phyloP scores from a whole-genome alignment of 345 rosid genomes.

The Xanthoceras sorbifolium region DNA sequence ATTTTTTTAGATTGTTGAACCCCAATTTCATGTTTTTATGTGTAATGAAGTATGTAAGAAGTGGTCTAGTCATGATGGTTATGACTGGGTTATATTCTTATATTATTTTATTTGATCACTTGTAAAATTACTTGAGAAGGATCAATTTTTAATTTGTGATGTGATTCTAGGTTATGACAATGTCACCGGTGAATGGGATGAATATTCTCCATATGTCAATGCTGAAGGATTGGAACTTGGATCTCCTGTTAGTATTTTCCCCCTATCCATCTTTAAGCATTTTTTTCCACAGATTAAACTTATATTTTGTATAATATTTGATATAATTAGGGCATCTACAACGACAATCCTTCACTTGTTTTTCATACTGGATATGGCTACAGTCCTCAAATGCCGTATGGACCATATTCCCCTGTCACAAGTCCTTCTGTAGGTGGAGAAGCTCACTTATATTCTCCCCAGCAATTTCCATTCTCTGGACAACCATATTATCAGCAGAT shows the following conservation, averaged over 20 bases:
- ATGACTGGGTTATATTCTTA: not conserved
- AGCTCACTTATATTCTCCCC: constrained; percentile 69
- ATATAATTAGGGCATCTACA: constrained; percentile 65
- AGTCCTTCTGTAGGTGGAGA: constrained; percentile 71
- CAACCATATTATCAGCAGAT: constrained; percentile 71
- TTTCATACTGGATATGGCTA: constrained; percentile 85
- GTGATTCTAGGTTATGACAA: constrained; percentile 63
- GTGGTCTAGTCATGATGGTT: not conserved
- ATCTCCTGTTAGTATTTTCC: constrained; percentile 62
- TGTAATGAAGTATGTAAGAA: not conserved
- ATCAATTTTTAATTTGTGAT: constrained; percentile 15
- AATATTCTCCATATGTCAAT: constrained; percentile 60
- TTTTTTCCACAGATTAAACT: constrained; percentile 1
- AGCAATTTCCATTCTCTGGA: constrained; percentile 72
- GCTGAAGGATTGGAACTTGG: constrained; percentile 74
- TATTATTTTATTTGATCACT: not conserved
- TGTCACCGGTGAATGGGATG: constrained; percentile 72
- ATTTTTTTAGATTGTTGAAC: not conserved
- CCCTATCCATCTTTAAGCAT: constrained; percentile 5
- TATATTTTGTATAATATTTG: constrained; percentile 15
- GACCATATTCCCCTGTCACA: constrained; percentile 86
- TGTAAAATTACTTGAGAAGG: constrained; percentile 6
- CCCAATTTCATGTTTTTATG: not conserved
- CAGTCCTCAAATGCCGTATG: constrained; percentile 83
- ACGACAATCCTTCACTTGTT: constrained; percentile 69